A percentile compares a stretch with the other conserved stretches of the same genome.
Conservation (phyloP, 371 early-diverging fungal species). For the Coemansia linderi region DNA sequence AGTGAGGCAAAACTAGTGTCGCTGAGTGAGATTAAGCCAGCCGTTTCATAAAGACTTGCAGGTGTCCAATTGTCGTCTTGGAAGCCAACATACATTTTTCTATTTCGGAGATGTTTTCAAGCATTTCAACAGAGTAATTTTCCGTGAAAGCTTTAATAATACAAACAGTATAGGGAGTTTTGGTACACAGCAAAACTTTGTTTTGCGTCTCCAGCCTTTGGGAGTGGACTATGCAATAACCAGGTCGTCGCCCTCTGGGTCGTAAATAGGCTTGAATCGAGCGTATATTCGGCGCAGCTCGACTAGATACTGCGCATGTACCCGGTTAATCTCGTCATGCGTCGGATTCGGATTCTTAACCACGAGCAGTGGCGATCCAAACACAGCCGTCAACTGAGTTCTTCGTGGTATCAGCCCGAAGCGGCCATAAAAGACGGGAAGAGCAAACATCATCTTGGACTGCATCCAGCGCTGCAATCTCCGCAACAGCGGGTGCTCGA, state of each 20-base stretch:
- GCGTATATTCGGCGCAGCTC: conserved; percentile 65
- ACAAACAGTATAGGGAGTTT: too few species aligned
- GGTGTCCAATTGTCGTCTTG: too few species aligned
- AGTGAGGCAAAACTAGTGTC: too few species aligned
- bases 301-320: conserved; percentile 67
- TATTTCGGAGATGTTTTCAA: too few species aligned
- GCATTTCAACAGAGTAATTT: too few species aligned
- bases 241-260: conserved; percentile 42
- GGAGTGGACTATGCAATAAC: conserved; percentile 21
- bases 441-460: conserved; percentile 64
- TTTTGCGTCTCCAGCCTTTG: neutral
- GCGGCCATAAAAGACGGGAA: conserved; percentile 74
- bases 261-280: conserved; percentile 71
- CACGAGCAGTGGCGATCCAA: conserved; percentile 69
- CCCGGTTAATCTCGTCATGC: conserved; percentile 63
- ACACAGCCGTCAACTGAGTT: conserved; percentile 60
- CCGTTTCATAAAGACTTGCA: too few species aligned
- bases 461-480: conserved; percentile 66
- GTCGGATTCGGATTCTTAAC: conserved; percentile 60
- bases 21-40: too few species aligned
- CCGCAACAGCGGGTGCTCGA: conserved; percentile 62
- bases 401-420: conserved; percentile 65
- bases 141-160: too few species aligned
- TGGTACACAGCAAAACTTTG: too few species aligned
- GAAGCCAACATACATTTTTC: too few species aligned